A percentile compares a stretch with the other conserved stretches of the same genome.
phyloP scores from a whole-genome alignment of 2,329 filamentous ascomycete genomes.

The Anthostomella pinea region DNA sequence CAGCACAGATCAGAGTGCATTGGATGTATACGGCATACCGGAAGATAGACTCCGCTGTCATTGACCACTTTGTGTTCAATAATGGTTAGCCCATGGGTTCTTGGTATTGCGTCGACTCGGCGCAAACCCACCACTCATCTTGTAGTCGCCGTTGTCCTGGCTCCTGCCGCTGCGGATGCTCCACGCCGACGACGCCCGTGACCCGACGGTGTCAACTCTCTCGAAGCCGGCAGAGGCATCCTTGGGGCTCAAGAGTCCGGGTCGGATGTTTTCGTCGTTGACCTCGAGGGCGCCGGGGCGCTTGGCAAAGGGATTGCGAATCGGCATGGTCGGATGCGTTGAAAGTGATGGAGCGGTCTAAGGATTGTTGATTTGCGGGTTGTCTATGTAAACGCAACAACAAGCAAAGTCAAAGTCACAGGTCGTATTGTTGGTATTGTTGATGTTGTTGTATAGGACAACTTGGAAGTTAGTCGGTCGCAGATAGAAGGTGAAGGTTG shows the following conservation, averaged over 20 bases:
- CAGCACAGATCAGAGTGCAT: conserved; percentile 5
- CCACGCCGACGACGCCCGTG: conserved; percentile 59
- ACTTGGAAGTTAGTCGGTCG: no score
- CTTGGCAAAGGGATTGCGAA: conserved; percentile 69
- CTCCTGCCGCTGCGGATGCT: conserved; percentile 60
- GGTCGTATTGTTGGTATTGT: no score
- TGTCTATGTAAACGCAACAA: no score
- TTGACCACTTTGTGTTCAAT: conserved; percentile 71
- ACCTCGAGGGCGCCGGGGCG: conserved; percentile 47
- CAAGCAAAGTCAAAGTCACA: no score
- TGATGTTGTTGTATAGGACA: no score
- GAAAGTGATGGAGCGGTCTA: not conserved
- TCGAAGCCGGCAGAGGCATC: conserved; percentile 55
- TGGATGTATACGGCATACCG: conserved; percentile 57
- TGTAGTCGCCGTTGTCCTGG: conserved; percentile 69
- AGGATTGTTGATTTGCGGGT: not conserved
- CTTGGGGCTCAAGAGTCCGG: conserved; percentile 34
- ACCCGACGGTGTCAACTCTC: conserved; percentile 60
- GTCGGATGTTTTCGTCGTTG: conserved; percentile 53
- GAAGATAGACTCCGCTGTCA: conserved; percentile 91
- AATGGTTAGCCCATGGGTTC: conserved; percentile 15
- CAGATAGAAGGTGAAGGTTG: no score
- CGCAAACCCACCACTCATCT: conserved; percentile 67
- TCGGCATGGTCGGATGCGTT: conserved; percentile 25
- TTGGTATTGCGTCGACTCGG: conserved; percentile 9